Base-by-base conservation (phyloP, 495 filamentous ascomycete species). In the Trichoderma gamsii region DNA sequence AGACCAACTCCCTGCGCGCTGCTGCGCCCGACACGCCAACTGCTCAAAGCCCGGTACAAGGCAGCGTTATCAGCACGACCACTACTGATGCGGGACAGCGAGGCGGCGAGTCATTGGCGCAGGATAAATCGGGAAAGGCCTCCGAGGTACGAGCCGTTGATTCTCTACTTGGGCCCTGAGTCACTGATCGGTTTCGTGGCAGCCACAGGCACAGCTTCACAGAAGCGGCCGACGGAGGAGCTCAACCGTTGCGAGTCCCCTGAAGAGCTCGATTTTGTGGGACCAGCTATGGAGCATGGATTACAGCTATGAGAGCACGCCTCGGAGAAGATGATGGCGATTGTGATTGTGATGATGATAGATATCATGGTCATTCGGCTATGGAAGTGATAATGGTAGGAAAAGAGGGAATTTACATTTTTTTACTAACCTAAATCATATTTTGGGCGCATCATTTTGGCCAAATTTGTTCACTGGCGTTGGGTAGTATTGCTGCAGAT, bases 251-350 rank as follows among this genome's bases (percentile, higher is more conserved):
- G 75, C 71, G 6, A 78, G 75, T n/a, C 80, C 79, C 4, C 69
- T 67, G 12, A 80, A 76, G 69, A 79, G 71, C 71, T 83, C 79
- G 23, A 72, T 84, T 11, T 80, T 85, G 12, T 85, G 83, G 84
- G 83, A 84, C 70, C 78, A 79, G 18, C 76, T 86, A n/a, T 86
- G 84, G 83, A 80, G 75, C 49, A 59, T 84, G 44, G 82, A 85
- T 69, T 73, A 81, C 21, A 77, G 73, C 64, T 80, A 79, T 70
- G 79, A 76, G 16, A 75, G 73, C 51, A 75, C 73, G 29, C 74
- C 71, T 52, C 72, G 56, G 29, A 49, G 35, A 35, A 63, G 51
- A 21, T 66, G 27, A 41, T 32, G 35, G 1, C n/a, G n/a, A n/a
- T n/a, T n/a, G n/a, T n/a, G n/a, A n/a, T n/a, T n/a, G 11, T 7